Conservation (phyloP, 257 asterid species). For the Solanum etuberosum region DNA sequence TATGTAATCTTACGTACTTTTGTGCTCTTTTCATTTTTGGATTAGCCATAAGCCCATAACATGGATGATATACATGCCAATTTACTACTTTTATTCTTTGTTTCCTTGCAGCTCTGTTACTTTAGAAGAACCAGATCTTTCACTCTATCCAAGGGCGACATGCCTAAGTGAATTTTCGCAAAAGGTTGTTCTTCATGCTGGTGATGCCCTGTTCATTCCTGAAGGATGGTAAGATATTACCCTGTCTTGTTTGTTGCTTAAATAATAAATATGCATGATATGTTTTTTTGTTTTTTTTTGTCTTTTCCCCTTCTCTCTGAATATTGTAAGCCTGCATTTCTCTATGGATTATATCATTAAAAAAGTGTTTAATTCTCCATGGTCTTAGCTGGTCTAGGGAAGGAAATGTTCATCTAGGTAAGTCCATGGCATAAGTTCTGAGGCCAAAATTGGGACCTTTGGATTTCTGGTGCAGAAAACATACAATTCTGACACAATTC, state of each 20-base stretch:
- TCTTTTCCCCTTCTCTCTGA: not conserved
- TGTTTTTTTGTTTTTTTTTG: not conserved
- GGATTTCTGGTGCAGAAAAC: not conserved
- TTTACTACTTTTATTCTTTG: not conserved
- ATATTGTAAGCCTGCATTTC: not conserved
- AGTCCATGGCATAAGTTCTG: not conserved
- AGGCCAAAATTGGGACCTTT: not conserved
- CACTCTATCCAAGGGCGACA: slow-evolving; percentile 63
- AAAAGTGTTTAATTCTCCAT: not conserved
- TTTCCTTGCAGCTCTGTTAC: slow-evolving; percentile 51
- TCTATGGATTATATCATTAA: not conserved
- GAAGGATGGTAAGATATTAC: slow-evolving; percentile 75
- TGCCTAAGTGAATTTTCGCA: slow-evolving; percentile 43
- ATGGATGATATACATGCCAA: not conserved
- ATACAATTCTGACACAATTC: not conserved
- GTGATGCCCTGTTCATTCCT: slow-evolving; percentile 92
- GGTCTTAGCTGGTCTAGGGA: not conserved
- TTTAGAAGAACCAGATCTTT: slow-evolving; percentile 45
- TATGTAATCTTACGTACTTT: not conserved
- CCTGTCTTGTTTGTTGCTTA: not conserved
- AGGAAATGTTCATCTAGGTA: not conserved
- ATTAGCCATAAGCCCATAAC: not conserved
- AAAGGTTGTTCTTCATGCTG: slow-evolving; percentile 77
- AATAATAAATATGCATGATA: not conserved
- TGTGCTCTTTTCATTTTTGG: not conserved